phyloP scores from a whole-genome alignment of 1,139 yeast genomes.

The Insectozyma bohioensis region DNA sequence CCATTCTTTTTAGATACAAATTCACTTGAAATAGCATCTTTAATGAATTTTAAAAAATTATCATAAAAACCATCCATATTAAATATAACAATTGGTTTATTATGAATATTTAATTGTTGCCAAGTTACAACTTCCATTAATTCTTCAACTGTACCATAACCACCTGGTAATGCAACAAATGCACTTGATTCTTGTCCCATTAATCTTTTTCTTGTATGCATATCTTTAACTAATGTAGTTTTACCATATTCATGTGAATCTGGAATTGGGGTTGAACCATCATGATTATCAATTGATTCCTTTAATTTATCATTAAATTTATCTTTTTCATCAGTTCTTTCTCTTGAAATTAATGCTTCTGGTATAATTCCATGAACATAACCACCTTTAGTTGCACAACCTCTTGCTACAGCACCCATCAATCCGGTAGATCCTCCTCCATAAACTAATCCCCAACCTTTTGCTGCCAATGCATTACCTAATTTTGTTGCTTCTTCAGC shows the following conservation, averaged over 20 bases:
- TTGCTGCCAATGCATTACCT: constrained; percentile 58
- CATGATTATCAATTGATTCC: constrained; percentile 47
- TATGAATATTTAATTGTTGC: constrained; percentile 82
- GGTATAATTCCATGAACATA: constrained; percentile 88
- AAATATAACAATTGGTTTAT: constrained; percentile 74
- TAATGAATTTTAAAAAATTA: constrained; percentile 59
- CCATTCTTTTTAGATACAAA: constrained; percentile 71
- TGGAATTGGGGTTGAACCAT: constrained; percentile 66
- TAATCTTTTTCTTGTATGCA: constrained; percentile 85
- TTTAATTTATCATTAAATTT: constrained; percentile 49
- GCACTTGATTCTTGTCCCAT: constrained; percentile 91
- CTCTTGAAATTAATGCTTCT: constrained; percentile 73
- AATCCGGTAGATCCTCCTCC: constrained; percentile 91
- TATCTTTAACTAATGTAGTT: constrained; percentile 79
- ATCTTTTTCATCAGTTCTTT: constrained; percentile 49
- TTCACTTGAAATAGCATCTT: constrained; percentile 57
- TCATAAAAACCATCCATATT: constrained; percentile 83
- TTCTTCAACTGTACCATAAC: constrained; percentile 89
- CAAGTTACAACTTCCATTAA: constrained; percentile 88
- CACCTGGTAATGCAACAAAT: constrained; percentile 89
- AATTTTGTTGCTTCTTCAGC: constrained; percentile 56
- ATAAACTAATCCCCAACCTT: constrained; percentile 76
- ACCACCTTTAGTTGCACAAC: constrained; percentile 69
- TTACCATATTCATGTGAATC: constrained; percentile 65
- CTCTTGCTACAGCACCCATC: constrained; percentile 84